Evolutionary conservation across 495 filamentous ascomycete species (phyloP).

Genomic region (Xylaria sp.): DNA sequence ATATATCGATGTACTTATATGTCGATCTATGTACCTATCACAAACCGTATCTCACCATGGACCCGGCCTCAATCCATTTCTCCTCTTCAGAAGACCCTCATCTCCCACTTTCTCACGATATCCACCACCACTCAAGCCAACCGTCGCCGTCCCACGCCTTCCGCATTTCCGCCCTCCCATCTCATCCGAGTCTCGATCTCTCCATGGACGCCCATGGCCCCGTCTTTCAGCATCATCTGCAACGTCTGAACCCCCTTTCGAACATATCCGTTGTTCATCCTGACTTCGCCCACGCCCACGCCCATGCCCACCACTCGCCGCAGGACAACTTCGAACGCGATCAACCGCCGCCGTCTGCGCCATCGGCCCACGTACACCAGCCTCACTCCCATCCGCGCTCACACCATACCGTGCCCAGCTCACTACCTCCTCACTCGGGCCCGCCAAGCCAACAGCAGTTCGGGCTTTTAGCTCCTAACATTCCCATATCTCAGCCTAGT

Average conservation of each 20-base stretch:
- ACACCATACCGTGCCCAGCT: slow-evolving; percentile 41
- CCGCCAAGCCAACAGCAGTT: slow-evolving; percentile 45
- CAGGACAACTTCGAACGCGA: slow-evolving; percentile 38
- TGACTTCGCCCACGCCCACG: slow-evolving; percentile 45
- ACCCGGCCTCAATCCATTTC: slow-evolving; percentile 38
- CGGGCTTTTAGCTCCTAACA: slow-evolving; percentile 52
- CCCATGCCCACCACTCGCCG: slow-evolving; percentile 32
- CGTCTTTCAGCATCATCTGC: slow-evolving; percentile 49
- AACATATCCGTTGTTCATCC: slow-evolving; percentile 45
- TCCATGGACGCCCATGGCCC: slow-evolving; percentile 41
- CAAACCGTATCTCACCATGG: slow-evolving; percentile 30
- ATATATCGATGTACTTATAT: background rate
- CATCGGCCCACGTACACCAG: slow-evolving; percentile 33
- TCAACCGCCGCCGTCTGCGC: slow-evolving; percentile 39
- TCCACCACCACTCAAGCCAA: slow-evolving; percentile 34
- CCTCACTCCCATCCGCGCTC: slow-evolving; percentile 45
- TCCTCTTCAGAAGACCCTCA: slow-evolving; percentile 29
- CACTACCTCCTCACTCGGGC: slow-evolving; percentile 43
- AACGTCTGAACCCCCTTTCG: slow-evolving; percentile 45
- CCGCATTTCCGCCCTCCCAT: slow-evolving; percentile 40
- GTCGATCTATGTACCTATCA: background rate
- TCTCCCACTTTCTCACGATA: slow-evolving; percentile 32
- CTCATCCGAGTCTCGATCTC: slow-evolving; percentile 50
- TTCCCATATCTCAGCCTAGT: slow-evolving; percentile 44
- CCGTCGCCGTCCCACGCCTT: slow-evolving; percentile 35